Conservation (phyloP, 2,329 filamentous ascomycete genomes). For the Lachnellula suecica region DNA sequence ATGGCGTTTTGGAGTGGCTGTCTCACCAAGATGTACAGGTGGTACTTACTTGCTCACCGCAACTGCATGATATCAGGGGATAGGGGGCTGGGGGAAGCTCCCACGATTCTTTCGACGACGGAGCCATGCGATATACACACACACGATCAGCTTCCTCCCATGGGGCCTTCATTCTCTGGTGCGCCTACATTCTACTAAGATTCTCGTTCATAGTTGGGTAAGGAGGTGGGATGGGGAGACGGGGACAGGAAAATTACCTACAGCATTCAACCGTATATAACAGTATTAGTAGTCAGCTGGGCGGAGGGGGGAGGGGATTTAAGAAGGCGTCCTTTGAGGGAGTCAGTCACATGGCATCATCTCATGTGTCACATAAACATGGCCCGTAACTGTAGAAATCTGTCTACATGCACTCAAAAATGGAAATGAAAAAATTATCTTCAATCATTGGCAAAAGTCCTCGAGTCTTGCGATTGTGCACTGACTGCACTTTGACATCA, state of each 20-base stretch:
- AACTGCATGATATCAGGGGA: not conserved
- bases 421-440: not conserved
- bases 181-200: not conserved
- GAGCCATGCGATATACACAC: not conserved
- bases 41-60: not conserved
- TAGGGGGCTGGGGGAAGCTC: not conserved
- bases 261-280: not conserved
- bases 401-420: constrained; percentile 1
- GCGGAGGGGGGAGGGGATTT: not conserved
- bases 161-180: no score
- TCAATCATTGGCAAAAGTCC: not conserved
- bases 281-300: not conserved
- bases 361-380: not conserved
- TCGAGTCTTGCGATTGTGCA: not conserved
- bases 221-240: not conserved
- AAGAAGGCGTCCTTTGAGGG: not conserved
- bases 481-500: not conserved
- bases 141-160: not conserved
- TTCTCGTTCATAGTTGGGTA: not conserved
- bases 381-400: not conserved
- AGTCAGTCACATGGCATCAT: not conserved
- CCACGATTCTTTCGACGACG: not conserved
- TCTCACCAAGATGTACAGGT: constrained; percentile 19
- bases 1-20: constrained; percentile 26
- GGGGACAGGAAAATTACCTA: not conserved